Evolutionary conservation across 352 stramenopile genomes (phyloP), one percentile per base, ranked within the genome.

Genomic region (Phytopythium helicoides): DNA sequence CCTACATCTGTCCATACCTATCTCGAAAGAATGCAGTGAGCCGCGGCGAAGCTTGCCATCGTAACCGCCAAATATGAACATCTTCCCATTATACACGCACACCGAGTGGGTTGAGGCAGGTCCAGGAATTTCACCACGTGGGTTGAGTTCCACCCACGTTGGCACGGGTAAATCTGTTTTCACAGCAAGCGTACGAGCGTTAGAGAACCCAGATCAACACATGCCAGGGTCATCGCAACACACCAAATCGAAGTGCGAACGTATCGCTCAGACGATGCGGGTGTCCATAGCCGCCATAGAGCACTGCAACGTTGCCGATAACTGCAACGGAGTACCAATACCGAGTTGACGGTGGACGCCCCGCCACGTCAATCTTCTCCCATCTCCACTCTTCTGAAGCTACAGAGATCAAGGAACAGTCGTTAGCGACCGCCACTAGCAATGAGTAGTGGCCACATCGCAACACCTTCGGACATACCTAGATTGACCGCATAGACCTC

Each of bases 11-110:
- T 33, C 4, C 28, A 33, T 64, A 77, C 67, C 62, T 18, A 86
- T 72, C 39, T 62, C 49, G 47, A 86, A 69, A 28, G 64, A 58
- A 56, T 81, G 69, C 42, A 86, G 39, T 34, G 79, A 58, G 18
- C 75, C 65, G 39, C 69, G 72, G 37, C 75, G 72, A 22, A 67
- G 70, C 60, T 81, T 83, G 40, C 75, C 75, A 37, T 86, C 70
- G 44, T 86, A 86, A n/a, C 75, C 75, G 21, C 69, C 75, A 50
- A 80, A 86, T 38, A 83, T 73, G 51, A 76, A 80, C 75, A 86
- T 86, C n/a, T 56, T 64, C 39, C 65, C 54, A 38, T 58, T 59
- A 37, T 80, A 41, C 10, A 83, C 67, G 33, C 70, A 83, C 21
- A 77, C 72, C 2, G 75, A 83, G 31, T 86, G 75, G 26, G 75